Evolutionary conservation across 257 asterid genomes (phyloP).

Genomic region (Lycium barbarum): DNA sequence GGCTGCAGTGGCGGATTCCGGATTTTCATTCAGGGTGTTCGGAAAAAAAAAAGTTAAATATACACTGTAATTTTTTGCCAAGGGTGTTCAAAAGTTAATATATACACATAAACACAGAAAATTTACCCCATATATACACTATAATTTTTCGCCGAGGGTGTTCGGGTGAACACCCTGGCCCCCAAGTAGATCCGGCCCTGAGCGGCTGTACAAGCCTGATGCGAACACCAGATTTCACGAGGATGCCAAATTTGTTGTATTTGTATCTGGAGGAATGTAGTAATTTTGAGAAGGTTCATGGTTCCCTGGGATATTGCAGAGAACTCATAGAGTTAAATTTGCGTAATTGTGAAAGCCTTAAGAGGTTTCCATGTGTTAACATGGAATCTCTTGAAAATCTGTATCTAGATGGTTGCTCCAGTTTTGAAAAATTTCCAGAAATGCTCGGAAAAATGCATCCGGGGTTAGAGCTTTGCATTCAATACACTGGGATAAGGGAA

Average conservation of each 20-base stretch:
- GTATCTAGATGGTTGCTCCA: fast-evolving
- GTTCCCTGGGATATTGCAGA: neutral
- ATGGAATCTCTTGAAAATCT: neutral
- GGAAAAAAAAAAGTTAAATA: no score
- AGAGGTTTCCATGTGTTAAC: neutral
- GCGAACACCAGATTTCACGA: neutral
- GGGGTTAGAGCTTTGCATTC: neutral
- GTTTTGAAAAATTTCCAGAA: neutral
- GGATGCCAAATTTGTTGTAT: neutral
- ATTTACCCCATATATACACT: no score
- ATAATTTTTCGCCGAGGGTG: no score
- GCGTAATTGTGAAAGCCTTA: neutral
- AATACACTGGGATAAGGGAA: no score
- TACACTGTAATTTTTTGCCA: no score
- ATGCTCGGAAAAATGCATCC: neutral
- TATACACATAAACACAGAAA: no score
- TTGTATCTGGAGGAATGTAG: fast-evolving
- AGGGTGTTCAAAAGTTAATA: no score
- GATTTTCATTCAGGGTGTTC: no score
- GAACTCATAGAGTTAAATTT: neutral
- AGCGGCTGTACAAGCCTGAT: neutral
- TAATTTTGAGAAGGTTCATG: neutral
- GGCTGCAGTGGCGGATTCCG: no score
- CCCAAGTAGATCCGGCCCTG: no score
- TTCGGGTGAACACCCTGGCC: no score